Evolutionary conservation across 2,329 filamentous ascomycete genomes (phyloP), one percentile per base, ranked within the genome.

Genomic region (Fusarium buxicola): DNA sequence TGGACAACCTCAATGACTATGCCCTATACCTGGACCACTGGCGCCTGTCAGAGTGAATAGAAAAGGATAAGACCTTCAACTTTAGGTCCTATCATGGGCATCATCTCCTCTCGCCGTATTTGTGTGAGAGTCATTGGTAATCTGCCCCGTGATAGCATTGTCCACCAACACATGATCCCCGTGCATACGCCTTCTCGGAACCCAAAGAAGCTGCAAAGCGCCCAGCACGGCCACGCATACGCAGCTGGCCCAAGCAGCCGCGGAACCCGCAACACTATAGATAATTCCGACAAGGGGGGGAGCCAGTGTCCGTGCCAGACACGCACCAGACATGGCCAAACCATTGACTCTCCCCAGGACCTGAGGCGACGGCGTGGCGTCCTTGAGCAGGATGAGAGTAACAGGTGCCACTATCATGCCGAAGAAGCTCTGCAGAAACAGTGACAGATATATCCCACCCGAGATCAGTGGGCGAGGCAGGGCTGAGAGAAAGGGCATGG

Each of bases 291-390:
- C 87, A 25, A 92, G 75, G 0, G 89, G 89, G 18, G 89, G 89
- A 2, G 89, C 88, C 34, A 92, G 72, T 0, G 88, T 91, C n/a
- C 89, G 82, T 56, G 87, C 88, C 5, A 87, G 84, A 16, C 89
- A 90, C n/a, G 89, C 89, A 2, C 86, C 89, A 3, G 86, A 89
- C 58, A 90, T 90, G 43, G 89, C 89, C 8, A 92, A 77, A 0
- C 89, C 89, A 62, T 92, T 92, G 73, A 92, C 89, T 66, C 85
- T 88, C 2, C 89, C 89, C 13, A 92, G 80, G 6, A 86, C 83
- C 2, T 81, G 82, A 4, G 85, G 79, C 5, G 85, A 83, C 0
- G 89, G 88, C 5, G 87, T 86, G 2, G 89, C 87, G 76, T 92
- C 87, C 73, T 92, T 92, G 69, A 92, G 83, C 50, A 92, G 79